Percentiles rank a stretch among this genome's conserved stretches.
These are phyloP conservation scores for Sophora flavescens DNA, from an alignment of 306 rosid species.

Conservation along the genomic window DNA sequence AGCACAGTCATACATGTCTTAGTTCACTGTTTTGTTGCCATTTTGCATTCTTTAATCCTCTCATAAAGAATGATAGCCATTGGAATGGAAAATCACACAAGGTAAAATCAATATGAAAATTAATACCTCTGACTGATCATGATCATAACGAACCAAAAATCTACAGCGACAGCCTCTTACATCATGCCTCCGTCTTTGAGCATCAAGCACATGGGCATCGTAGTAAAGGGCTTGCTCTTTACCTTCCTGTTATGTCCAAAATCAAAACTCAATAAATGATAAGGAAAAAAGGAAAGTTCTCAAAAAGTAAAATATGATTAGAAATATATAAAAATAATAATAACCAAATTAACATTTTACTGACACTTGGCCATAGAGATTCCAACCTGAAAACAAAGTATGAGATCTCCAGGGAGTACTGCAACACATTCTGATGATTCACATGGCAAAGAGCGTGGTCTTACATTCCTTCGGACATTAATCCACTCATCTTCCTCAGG, in stretches of 20 bases:
- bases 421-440: constrained; percentile 99
- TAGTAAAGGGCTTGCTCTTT: constrained; percentile 98
- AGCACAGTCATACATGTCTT: constrained; percentile 5
- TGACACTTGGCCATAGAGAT: constrained; percentile 31
- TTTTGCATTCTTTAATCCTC: constrained; percentile 31
- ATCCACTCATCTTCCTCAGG: constrained; percentile 98
- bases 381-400: constrained; percentile 94
- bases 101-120: constrained; percentile 30
- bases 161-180: constrained; percentile 99
- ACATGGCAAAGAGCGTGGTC: constrained; percentile 97
- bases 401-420: constrained; percentile 96
- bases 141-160: constrained; percentile 96
- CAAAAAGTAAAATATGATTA: constrained; percentile 18
- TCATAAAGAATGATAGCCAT: constrained; percentile 13
- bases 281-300: constrained; percentile 4
- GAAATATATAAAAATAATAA: constrained; percentile 20
- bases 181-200: constrained; percentile 98
- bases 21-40: constrained; percentile 31
- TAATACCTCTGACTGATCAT: constrained; percentile 95
- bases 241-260: constrained; percentile 76
- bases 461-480: constrained; percentile 78
- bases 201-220: constrained; percentile 98
- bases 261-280: constrained; percentile 28
- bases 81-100: constrained; percentile 18
- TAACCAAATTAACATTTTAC: constrained; percentile 38